Base-by-base conservation (phyloP, 305 asterid species). In the Ilex paraguariensis region DNA sequence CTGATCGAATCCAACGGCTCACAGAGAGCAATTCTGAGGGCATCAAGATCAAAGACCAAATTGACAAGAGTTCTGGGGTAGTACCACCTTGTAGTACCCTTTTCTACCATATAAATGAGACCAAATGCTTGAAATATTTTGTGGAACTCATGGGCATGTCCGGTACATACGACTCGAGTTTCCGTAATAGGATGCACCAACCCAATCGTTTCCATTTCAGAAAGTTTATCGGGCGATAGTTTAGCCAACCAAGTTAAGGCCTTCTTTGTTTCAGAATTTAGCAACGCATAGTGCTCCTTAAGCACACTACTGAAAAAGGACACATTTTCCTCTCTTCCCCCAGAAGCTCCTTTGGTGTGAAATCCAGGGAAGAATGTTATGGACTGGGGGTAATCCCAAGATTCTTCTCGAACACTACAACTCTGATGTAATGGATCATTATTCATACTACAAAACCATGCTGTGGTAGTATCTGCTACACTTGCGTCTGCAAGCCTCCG, bases 391-490 rank as follows among this genome's bases (percentile, higher is more conserved):
- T 59, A 60, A 73, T 90, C 93, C 87, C 90, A 86, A 62, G 94
- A 76, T 73, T 90, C 97, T 82, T 93, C 97, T 48, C 90, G 95
- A 67, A 80, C 82, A 70, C 71, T 62, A 75, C 97, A 93, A 67
- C 76, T 85, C 81, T 82, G 94, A 66, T 73, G 75, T 28, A 75
- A 75, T 13, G 95, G 83, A 59, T 93, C 94, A 40, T 59, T 75
- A 67, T 87, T 93, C 96, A 93, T 93, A 64, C 95, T 86, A 74
- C 99, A 93, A 79, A 93, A 93, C 99, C 99, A 93, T 44, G 87
- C 95, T 48, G 73, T 70, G 56, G 85, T 78, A 65, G 81, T 57
- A 74, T 79, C 79, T 49, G 87, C 74, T 51, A 31, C 69, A 67
- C 15, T 44, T 61, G 65, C 82, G 65, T 80, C 83, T 45, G 70